These are phyloP conservation scores for Parasitella parasitica DNA, from an alignment of 371 early-diverging fungal genomes.

Conservation along the genomic window DNA sequence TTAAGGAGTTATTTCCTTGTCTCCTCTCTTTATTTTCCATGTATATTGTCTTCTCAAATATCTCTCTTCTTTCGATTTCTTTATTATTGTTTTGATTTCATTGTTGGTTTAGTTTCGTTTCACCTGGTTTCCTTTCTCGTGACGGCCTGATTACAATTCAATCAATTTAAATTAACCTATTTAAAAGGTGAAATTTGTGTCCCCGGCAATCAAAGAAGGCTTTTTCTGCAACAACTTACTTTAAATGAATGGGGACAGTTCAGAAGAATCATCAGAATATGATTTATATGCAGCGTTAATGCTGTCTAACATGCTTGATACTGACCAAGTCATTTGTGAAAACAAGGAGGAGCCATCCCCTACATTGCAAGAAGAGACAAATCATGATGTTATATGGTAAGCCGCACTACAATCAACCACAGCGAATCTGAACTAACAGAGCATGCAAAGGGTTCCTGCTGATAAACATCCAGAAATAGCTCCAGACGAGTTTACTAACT, in stretches of 20 bases:
- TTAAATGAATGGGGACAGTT: background rate
- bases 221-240: background rate
- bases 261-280: slow-evolving; percentile 5
- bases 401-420: background rate
- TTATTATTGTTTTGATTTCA: no score
- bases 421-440: background rate
- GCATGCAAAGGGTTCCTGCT: slow-evolving; percentile 28
- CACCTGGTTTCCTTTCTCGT: no score
- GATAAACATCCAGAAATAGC: slow-evolving; percentile 41
- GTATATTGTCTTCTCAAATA: no score
- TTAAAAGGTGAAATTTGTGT: background rate
- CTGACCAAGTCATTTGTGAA: slow-evolving; percentile 3
- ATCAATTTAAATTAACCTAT: background rate
- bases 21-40: no score
- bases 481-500: slow-evolving; percentile 37
- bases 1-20: no score
- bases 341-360: background rate
- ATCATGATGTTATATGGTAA: slow-evolving; percentile 23
- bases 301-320: slow-evolving; percentile 20
- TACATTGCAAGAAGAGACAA: slow-evolving; percentile 1
- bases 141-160: no score
- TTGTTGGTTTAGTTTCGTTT: no score
- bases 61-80: no score
- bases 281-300: slow-evolving; percentile 25
- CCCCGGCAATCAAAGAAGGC: background rate